phyloP scores from a whole-genome alignment of 495 filamentous ascomycete genomes.

The Hypoxylon trugodes region DNA sequence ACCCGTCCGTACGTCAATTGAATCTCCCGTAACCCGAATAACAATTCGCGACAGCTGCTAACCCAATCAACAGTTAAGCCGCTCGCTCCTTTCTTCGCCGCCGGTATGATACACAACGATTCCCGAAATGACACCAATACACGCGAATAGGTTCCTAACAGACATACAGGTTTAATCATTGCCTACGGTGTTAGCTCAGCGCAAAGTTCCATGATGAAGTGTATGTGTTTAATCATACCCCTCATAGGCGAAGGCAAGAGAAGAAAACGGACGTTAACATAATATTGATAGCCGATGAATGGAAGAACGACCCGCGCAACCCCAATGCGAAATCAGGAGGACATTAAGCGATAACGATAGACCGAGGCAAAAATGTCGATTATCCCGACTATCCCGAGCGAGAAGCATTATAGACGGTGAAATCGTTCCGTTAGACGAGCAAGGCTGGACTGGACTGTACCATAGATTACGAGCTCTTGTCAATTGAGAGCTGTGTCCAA shows the following conservation, averaged over 20 bases:
- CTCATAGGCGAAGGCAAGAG: background rate
- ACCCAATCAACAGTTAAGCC: conserved; percentile 72
- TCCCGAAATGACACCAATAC: background rate
- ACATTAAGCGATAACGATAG: conserved; percentile 47
- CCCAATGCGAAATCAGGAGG: conserved; percentile 67
- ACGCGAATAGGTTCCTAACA: conserved; percentile 14
- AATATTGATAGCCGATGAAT: conserved; percentile 75
- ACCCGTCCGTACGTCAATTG: conserved; percentile 76
- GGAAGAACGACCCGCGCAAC: conserved; percentile 96
- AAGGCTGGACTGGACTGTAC: conserved; percentile 40
- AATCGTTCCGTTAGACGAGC: conserved; percentile 31
- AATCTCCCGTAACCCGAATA: conserved; percentile 5
- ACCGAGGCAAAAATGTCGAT: background rate
- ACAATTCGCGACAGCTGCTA: conserved; percentile 35
- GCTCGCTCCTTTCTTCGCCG: conserved; percentile 90
- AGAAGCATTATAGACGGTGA: conserved; percentile 37
- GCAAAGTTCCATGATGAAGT: conserved; percentile 71
- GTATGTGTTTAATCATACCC: conserved; percentile 63
- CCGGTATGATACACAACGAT: conserved; percentile 72
- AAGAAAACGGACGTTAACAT: conserved; percentile 43
- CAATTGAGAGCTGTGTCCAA: conserved; percentile 28
- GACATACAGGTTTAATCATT: conserved; percentile 72
- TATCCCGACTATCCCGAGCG: conserved; percentile 18
- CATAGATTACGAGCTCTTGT: conserved; percentile 39
- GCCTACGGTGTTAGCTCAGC: conserved; percentile 87